Conservation (phyloP, 176 grass and related monocot genomes). For the Avena atlantica region DNA sequence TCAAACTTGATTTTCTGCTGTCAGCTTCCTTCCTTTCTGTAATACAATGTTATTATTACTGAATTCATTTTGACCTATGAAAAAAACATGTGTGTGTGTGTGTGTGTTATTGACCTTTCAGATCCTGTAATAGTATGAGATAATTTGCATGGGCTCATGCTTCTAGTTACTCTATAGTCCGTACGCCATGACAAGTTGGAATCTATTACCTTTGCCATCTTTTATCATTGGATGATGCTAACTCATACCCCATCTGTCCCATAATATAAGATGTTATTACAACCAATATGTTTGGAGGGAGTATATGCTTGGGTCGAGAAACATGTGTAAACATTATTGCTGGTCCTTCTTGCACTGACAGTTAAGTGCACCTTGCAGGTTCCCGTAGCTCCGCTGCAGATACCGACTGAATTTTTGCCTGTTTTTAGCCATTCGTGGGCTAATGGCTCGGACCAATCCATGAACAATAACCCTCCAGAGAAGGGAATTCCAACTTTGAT, state of each 20-base stretch:
- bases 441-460: constrained; percentile 55
- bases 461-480: constrained; percentile 33
- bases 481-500: constrained; percentile 80
- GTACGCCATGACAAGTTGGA: neutral
- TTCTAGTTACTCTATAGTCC: constrained; percentile 25
- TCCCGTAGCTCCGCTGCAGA: constrained; percentile 71
- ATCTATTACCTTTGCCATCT: constrained; percentile 24
- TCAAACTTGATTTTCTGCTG: neutral
- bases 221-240: constrained; percentile 10
- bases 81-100: neutral
- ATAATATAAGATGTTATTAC: no score
- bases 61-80: constrained; percentile 5
- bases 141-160: neutral
- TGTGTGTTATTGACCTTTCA: neutral
- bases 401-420: constrained; percentile 53
- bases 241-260: no score
- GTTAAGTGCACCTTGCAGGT: constrained; percentile 55
- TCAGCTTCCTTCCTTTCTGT: neutral
- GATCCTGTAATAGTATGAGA: constrained; percentile 29
- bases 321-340: constrained; percentile 25
- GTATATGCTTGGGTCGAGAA: neutral
- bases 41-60: neutral
- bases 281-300: no score
- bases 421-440: constrained; percentile 54
- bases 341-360: constrained; percentile 39